A percentile compares a stretch with the other conserved stretches of the same genome.
phyloP scores from a whole-genome alignment of 768 basidiomycete genomes.

The Leccinum pellstonianum region DNA sequence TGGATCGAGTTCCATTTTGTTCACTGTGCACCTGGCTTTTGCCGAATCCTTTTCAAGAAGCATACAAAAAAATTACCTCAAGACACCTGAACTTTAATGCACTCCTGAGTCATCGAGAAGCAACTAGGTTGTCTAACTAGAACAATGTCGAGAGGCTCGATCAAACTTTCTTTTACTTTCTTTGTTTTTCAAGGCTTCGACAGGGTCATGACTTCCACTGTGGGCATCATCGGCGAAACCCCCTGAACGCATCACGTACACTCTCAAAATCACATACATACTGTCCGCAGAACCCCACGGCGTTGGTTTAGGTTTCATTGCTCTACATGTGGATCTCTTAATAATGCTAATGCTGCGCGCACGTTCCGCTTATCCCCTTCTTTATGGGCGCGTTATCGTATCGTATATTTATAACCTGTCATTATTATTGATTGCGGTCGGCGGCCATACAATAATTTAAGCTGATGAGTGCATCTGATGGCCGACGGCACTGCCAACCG shows the following conservation, averaged over 20 bases:
- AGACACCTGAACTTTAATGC: slow-evolving; percentile 53
- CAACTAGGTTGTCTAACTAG: slow-evolving; percentile 39
- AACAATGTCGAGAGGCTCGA: slow-evolving; percentile 45
- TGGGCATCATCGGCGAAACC: slow-evolving; percentile 53
- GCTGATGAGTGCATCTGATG: slow-evolving; percentile 3
- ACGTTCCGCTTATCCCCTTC: slow-evolving; percentile 40
- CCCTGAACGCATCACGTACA: slow-evolving; percentile 53
- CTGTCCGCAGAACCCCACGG: slow-evolving; percentile 46
- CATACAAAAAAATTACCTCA: slow-evolving; percentile 51
- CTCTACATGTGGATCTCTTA: slow-evolving; percentile 55
- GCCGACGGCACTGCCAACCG: slow-evolving; percentile 8
- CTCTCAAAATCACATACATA: slow-evolving; percentile 54
- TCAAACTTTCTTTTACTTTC: slow-evolving; percentile 46
- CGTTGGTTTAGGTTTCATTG: slow-evolving; percentile 55
- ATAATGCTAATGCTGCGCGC: slow-evolving; percentile 48
- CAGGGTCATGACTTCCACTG: slow-evolving; percentile 37
- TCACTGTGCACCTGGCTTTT: slow-evolving; percentile 46
- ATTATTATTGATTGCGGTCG: slow-evolving; percentile 32
- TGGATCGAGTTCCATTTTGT: slow-evolving; percentile 56
- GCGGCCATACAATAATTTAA: slow-evolving; percentile 9
- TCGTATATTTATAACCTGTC: slow-evolving; percentile 1
- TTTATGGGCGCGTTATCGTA: slow-evolving; percentile 6
- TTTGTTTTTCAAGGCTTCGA: slow-evolving; percentile 47
- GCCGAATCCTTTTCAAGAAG: slow-evolving; percentile 43
- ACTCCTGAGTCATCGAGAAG: slow-evolving; percentile 58